These are phyloP conservation scores for Salinomyces thailandicus DNA, from an alignment of 2,329 filamentous ascomycete genomes.

Conservation along the genomic window DNA sequence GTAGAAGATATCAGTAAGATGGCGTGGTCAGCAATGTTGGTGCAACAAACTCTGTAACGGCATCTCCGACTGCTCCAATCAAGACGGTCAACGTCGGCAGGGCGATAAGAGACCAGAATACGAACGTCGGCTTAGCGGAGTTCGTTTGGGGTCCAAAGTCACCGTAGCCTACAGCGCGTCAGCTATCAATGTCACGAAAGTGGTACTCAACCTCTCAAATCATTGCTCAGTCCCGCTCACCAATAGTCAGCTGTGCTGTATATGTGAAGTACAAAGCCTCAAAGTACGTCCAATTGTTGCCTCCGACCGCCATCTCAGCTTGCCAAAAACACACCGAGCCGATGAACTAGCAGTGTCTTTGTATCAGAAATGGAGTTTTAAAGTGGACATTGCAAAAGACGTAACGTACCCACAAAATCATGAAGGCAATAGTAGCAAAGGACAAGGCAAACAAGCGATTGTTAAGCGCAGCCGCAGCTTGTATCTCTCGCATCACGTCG, in stretches of 20 bases:
- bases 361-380: too few species aligned
- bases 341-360: slow-evolving; percentile 42
- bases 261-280: slow-evolving; percentile 76
- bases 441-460: slow-evolving; percentile 63
- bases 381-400: too few species aligned
- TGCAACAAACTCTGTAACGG: slow-evolving; percentile 49
- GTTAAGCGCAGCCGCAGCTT: slow-evolving; percentile 50
- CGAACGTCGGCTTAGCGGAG: slow-evolving; percentile 70
- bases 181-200: neutral
- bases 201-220: neutral
- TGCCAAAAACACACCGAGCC: slow-evolving; percentile 65
- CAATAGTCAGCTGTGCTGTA: slow-evolving; percentile 68
- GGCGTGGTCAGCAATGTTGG: too few species aligned
- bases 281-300: slow-evolving; percentile 57
- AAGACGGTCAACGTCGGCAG: slow-evolving; percentile 79
- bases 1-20: too few species aligned
- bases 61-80: slow-evolving; percentile 68
- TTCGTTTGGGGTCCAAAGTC: slow-evolving; percentile 65
- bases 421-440: slow-evolving; percentile 56
- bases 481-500: slow-evolving; percentile 57
- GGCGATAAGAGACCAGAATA: slow-evolving; percentile 81
- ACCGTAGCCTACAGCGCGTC: slow-evolving; percentile 64
- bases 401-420: slow-evolving; percentile 64
- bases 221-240: slow-evolving; percentile 24
- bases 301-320: slow-evolving; percentile 39